A percentile compares a stretch with the other conserved stretches of the same genome.
phyloP scores from a whole-genome alignment of 768 basidiomycete species.

The Naematelia encephala region DNA sequence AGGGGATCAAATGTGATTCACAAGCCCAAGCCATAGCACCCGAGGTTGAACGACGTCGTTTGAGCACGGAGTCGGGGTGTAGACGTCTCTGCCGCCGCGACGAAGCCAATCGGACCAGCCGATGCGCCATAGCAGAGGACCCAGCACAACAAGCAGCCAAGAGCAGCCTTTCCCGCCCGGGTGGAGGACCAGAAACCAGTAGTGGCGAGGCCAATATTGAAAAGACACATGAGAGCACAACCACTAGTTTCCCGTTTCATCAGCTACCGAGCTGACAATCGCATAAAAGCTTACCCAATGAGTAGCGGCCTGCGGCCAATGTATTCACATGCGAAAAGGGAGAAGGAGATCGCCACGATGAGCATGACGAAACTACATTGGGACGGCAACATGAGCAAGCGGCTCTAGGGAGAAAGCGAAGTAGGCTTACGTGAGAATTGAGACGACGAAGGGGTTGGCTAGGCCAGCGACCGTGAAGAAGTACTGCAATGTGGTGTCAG shows the following conservation, averaged over 20 bases:
- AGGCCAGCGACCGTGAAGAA: conserved; percentile 23
- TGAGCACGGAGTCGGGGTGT: conserved; percentile 22
- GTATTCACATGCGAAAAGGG: conserved; percentile 18
- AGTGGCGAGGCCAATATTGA: conserved; percentile 19
- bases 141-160: conserved; percentile 22
- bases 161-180: conserved; percentile 14
- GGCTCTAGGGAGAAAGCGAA: too few relatives aligned
- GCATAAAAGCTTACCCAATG: conserved; percentile 11
- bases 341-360: conserved; percentile 9
- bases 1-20: too few relatives aligned
- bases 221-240: conserved; percentile 20
- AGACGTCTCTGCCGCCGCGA: conserved; percentile 24
- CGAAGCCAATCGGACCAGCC: conserved; percentile 25
- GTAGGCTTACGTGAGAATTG: conserved; percentile 14
- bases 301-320: conserved; percentile 24
- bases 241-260: too few relatives aligned
- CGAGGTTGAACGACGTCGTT: conserved; percentile 23
- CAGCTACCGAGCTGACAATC: neutral
- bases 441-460: conserved; percentile 18
- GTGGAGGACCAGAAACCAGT: conserved; percentile 9
- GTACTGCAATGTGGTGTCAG: conserved; percentile 8
- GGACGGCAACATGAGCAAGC: neutral
- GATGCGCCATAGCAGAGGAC: conserved; percentile 23
- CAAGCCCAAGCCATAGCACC: conserved; percentile 22
- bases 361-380: conserved; percentile 16